A percentile compares a stretch with the other conserved stretches of the same genome.
Evolutionary conservation across 2,329 filamentous ascomycete genomes (phyloP).

Genomic region (Alternaria sp.): DNA sequence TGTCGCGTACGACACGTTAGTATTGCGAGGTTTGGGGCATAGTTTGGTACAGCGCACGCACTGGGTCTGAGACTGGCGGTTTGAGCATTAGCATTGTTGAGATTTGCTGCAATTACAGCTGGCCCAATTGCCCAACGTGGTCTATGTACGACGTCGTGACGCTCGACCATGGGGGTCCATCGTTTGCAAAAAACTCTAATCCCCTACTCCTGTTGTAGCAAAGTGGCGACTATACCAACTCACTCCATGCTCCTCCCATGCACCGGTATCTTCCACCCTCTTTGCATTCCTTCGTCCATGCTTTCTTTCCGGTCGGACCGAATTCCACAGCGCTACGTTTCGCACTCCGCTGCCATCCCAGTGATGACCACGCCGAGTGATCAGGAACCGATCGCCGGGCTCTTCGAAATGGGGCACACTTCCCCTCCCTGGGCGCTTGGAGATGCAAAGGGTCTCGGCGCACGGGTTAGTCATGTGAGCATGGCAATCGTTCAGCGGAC

Average conservation of each 20-base stretch:
- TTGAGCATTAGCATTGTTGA: conserved; percentile 11
- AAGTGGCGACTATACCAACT: conserved; percentile 13
- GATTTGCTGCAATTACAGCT: conserved; percentile 5
- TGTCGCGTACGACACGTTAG: conserved; percentile 1
- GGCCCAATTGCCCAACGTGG: conserved; percentile 1
- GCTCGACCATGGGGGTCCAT: not conserved
- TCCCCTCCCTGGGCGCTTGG: not conserved
- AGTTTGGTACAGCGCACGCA: conserved; percentile 10
- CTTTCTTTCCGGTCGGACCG: conserved; percentile 9
- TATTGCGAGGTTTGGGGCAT: conserved; percentile 4
- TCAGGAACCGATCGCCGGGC: conserved; percentile 10
- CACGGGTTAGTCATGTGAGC: not conserved
- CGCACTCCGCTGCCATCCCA: conserved; percentile 8
- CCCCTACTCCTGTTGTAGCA: conserved; percentile 2
- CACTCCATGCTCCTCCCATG: conserved; percentile 5
- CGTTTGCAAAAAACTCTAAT: conserved; percentile 1
- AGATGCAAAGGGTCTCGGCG: not conserved
- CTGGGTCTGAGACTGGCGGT: conserved; percentile 6
- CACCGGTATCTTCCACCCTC: conserved; percentile 3
- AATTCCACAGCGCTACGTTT: conserved; percentile 14
- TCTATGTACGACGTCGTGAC: conserved; percentile 1
- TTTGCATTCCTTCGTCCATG: conserved; percentile 2
- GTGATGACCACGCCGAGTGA: not conserved
- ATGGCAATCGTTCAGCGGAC: not conserved
- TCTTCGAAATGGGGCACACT: conserved; percentile 1